Evolutionary conservation across 371 early-diverging fungal genomes (phyloP).

Genomic region (Thermomucor indicae-seudaticae): DNA sequence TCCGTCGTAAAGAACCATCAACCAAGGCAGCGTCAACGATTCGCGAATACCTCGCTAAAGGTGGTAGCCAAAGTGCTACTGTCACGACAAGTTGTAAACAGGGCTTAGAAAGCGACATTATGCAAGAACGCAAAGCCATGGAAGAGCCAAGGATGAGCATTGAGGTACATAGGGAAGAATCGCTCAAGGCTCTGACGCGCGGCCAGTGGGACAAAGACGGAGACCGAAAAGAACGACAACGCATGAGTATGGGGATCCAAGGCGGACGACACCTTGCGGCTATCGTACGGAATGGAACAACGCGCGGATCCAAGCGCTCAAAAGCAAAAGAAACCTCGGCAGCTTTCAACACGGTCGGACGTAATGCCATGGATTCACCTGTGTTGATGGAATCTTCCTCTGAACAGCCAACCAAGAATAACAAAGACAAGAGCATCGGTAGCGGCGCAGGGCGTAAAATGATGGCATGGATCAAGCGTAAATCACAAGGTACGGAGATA

Average conservation of each 20-base stretch:
- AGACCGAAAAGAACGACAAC: background rate
- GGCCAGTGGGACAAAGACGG: background rate
- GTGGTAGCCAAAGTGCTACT: too few species aligned
- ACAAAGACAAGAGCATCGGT: background rate
- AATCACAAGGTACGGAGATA: slow-evolving; percentile 7
- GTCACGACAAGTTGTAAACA: too few species aligned
- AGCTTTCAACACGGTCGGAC: too few species aligned
- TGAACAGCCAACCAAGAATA: background rate
- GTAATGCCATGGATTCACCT: too few species aligned
- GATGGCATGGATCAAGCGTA: slow-evolving; percentile 14
- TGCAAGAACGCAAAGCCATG: too few species aligned
- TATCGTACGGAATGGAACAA: too few species aligned
- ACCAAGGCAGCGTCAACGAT: background rate
- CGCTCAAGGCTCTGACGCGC: background rate
- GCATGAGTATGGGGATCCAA: background rate
- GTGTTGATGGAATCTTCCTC: too few species aligned
- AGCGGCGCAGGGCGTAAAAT: slow-evolving; percentile 7
- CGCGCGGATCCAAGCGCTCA: too few species aligned
- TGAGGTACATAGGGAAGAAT: background rate
- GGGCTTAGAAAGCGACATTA: too few species aligned
- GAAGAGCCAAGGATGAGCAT: background rate
- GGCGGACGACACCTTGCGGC: background rate
- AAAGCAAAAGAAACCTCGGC: too few species aligned
- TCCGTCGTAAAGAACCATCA: background rate
- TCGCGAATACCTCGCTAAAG: too few species aligned